Evolutionary conservation across 2,329 filamentous ascomycete species (phyloP).

Genomic region (Fusarium solani-melongenae): DNA sequence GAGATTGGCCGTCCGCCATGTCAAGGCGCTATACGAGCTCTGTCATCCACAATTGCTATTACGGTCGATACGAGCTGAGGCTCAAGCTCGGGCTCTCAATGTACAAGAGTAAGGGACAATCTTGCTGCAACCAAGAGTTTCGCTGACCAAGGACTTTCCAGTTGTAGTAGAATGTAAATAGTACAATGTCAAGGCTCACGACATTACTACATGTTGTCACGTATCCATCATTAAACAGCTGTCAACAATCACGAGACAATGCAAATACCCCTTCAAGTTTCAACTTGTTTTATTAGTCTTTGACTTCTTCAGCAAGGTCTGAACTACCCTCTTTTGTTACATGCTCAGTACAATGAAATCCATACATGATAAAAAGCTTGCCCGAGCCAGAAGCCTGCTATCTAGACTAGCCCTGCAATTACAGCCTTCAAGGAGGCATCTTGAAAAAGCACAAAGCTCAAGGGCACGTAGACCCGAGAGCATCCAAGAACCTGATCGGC

Average conservation of each 20-base stretch:
- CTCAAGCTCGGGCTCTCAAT: neutral
- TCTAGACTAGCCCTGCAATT: conserved; percentile 20
- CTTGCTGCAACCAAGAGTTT: conserved; percentile 7
- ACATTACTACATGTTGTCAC: neutral
- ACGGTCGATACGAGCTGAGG: neutral
- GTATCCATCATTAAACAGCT: neutral
- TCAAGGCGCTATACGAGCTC: neutral
- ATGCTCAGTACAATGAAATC: conserved; percentile 37
- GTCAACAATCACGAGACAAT: neutral
- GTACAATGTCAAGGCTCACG: neutral
- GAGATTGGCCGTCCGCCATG: neutral
- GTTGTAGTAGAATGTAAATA: conserved; percentile 8
- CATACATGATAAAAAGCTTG: conserved; percentile 23
- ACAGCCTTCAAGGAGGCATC: conserved; percentile 13
- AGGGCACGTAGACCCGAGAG: neutral
- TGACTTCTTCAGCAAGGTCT: conserved; percentile 33
- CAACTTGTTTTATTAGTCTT: conserved; percentile 26
- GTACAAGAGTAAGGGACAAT: conserved; percentile 16
- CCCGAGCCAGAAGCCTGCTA: conserved; percentile 25
- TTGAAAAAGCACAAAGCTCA: conserved; percentile 8
- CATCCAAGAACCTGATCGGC: conserved; percentile 12
- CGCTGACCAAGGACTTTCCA: conserved; percentile 8
- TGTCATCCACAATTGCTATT: neutral
- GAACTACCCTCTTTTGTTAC: conserved; percentile 33
- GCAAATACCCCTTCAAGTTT: conserved; percentile 11